Evolutionary conservation across 805 yeast species (phyloP).

Genomic region (Zygoascus tannicola): DNA sequence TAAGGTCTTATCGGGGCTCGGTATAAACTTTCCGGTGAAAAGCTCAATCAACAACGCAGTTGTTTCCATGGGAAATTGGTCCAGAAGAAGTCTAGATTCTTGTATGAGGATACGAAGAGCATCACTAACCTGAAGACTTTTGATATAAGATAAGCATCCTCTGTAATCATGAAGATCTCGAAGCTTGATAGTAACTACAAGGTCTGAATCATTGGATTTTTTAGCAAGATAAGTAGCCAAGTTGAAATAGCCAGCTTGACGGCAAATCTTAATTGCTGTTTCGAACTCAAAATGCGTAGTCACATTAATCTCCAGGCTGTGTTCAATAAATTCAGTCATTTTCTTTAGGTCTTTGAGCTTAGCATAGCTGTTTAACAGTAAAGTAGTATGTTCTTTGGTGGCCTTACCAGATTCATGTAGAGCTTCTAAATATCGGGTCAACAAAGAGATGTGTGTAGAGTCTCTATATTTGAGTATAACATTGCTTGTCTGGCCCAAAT

Average conservation of each 20-base stretch:
- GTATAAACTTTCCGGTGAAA: slow-evolving; percentile 75
- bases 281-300: slow-evolving; percentile 48
- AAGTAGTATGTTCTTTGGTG: slow-evolving; percentile 71
- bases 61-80: slow-evolving; percentile 65
- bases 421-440: slow-evolving; percentile 55
- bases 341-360: slow-evolving; percentile 57
- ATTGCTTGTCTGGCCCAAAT: slow-evolving; percentile 55
- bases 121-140: slow-evolving; percentile 65
- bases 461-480: slow-evolving; percentile 73
- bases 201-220: slow-evolving; percentile 60
- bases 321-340: slow-evolving; percentile 46
- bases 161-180: slow-evolving; percentile 53
- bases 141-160: slow-evolving; percentile 55
- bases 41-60: slow-evolving; percentile 75
- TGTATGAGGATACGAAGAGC: slow-evolving; percentile 60
- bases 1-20: slow-evolving; percentile 23
- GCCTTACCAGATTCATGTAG: slow-evolving; percentile 49
- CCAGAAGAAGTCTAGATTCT: slow-evolving; percentile 56
- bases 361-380: slow-evolving; percentile 70
- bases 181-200: slow-evolving; percentile 67
- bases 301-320: slow-evolving; percentile 28
- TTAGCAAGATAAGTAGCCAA: slow-evolving; percentile 65
- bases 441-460: slow-evolving; percentile 55
- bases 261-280: slow-evolving; percentile 56
- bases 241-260: slow-evolving; percentile 57